Evolutionary conservation across 2,329 filamentous ascomycete species (phyloP).

Genomic region (Phialocephala subalpina): DNA sequence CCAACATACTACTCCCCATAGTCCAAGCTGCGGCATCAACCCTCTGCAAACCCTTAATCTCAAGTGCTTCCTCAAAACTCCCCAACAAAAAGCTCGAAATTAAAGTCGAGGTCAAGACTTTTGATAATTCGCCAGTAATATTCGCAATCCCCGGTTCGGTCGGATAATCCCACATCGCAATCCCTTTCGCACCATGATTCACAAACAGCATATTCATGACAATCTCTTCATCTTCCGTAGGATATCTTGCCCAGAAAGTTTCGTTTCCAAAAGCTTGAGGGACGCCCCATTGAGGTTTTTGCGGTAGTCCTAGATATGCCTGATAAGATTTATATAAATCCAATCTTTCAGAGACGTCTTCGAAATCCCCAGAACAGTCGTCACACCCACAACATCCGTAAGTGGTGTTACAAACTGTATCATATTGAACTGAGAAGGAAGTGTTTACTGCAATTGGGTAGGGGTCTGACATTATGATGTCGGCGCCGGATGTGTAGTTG

Average conservation of each 20-base stretch:
- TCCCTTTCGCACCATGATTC: slow-evolving; percentile 57
- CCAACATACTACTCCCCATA: slow-evolving; percentile 42
- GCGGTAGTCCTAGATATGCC: slow-evolving; percentile 44
- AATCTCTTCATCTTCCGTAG: slow-evolving; percentile 52
- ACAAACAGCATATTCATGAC: slow-evolving; percentile 55
- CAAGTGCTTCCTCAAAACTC: slow-evolving; percentile 6
- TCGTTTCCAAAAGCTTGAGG: slow-evolving; percentile 57
- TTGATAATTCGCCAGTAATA: slow-evolving; percentile 47
- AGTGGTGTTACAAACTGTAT: slow-evolving; percentile 56
- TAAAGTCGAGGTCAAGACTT: slow-evolving; percentile 44
- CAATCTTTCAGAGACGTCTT: slow-evolving; percentile 48
- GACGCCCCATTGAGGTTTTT: slow-evolving; percentile 56
- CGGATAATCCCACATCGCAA: slow-evolving; percentile 54
- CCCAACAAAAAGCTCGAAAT: slow-evolving; percentile 47
- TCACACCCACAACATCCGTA: slow-evolving; percentile 61
- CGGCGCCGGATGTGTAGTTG: slow-evolving; percentile 55
- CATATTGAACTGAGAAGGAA: slow-evolving; percentile 51
- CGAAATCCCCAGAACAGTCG: slow-evolving; percentile 46
- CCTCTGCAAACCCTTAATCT: slow-evolving; percentile 14
- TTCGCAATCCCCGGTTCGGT: slow-evolving; percentile 36
- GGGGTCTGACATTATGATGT: slow-evolving; percentile 57
- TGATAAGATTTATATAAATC: slow-evolving; percentile 50
- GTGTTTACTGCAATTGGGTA: slow-evolving; percentile 58
- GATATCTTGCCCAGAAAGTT: slow-evolving; percentile 55
- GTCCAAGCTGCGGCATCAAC: slow-evolving; percentile 51